Conservation (phyloP, 2,329 filamentous ascomycete species). For the Arachnomyces sp. region DNA sequence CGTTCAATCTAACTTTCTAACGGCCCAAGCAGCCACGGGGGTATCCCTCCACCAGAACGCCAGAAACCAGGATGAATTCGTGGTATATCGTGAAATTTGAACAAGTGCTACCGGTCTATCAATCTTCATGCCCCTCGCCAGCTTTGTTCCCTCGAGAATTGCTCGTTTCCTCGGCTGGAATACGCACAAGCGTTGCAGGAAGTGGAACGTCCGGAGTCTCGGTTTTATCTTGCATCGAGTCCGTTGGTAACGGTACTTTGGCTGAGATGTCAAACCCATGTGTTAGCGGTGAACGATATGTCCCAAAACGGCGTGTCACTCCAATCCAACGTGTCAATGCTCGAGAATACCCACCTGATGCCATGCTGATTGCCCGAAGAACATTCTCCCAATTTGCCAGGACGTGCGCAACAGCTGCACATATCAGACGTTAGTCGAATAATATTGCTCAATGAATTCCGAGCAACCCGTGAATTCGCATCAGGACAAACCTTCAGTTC, state of each 20-base stretch:
- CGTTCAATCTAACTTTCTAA: no score
- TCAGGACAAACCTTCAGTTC: slow-evolving; percentile 46
- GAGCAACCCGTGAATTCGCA: slow-evolving; percentile 2
- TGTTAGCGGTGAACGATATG: neutral
- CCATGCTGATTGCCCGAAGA: slow-evolving; percentile 55
- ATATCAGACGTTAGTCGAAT: slow-evolving; percentile 7
- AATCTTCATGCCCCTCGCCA: neutral
- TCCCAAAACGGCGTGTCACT: no score
- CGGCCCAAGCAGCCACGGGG: no score
- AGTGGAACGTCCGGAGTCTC: slow-evolving; percentile 56
- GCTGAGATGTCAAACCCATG: slow-evolving; percentile 2
- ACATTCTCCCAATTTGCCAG: slow-evolving; percentile 61
- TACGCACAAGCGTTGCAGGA: slow-evolving; percentile 36
- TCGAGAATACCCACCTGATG: slow-evolving; percentile 54
- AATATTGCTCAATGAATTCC: slow-evolving; percentile 3
- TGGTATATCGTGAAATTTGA: no score
- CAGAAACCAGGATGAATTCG: no score
- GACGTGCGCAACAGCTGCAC: slow-evolving; percentile 54
- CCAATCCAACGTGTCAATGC: no score
- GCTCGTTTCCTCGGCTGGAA: slow-evolving; percentile 26
- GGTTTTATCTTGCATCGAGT: neutral
- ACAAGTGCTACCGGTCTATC: neutral
- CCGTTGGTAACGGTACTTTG: slow-evolving; percentile 5
- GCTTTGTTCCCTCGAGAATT: neutral
- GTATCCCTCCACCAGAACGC: no score